Percentiles rank a stretch among this genome's conserved stretches.
Evolutionary conservation across 257 asterid genomes (phyloP).

Genomic region (Ajuga chamaepitys): DNA sequence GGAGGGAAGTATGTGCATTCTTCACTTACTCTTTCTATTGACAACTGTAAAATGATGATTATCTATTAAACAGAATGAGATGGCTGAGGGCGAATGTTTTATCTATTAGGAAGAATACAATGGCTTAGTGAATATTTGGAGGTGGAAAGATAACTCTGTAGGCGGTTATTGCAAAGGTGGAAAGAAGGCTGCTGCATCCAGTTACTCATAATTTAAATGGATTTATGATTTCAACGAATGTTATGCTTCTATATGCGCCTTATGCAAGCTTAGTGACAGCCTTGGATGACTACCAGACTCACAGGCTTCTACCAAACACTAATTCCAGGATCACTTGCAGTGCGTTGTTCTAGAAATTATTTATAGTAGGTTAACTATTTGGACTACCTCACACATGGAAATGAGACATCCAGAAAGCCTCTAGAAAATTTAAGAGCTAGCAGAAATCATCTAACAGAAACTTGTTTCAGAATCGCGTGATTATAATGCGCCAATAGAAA

Average conservation of each 20-base stretch:
- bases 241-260: neutral
- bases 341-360: neutral
- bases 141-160: neutral
- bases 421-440: neutral
- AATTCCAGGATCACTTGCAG: neutral
- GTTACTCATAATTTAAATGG: neutral
- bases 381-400: neutral
- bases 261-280: constrained; percentile 12
- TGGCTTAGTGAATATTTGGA: neutral
- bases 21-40: constrained; percentile 14
- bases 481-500: too few species aligned
- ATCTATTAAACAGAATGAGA: neutral
- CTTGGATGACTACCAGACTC: neutral
- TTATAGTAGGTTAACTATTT: neutral
- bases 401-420: neutral
- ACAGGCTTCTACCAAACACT: neutral
- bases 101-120: too few species aligned
- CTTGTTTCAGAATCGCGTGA: too few species aligned
- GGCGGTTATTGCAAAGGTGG: neutral
- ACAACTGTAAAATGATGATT: neutral
- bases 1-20: neutral
- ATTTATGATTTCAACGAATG: neutral
- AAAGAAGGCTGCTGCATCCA: constrained; percentile 1
- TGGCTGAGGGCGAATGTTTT: neutral
- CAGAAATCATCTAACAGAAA: too few species aligned